Conservation (phyloP, 192 early-diverging fungal species). For the Backusella circina region DNA sequence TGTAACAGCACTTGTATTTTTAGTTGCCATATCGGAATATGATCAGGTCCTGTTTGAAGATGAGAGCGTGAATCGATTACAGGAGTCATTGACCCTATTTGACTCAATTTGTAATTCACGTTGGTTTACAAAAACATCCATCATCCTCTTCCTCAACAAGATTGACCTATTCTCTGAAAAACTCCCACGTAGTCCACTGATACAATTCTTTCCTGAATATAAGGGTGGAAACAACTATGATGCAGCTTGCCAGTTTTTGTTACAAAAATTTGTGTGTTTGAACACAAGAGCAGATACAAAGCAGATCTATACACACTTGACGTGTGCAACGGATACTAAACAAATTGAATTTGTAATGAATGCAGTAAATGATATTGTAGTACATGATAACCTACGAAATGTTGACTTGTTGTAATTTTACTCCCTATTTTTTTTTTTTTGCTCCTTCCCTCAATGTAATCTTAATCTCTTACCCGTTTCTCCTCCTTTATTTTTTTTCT, state of each 20-base stretch:
- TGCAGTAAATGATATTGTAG: conserved; percentile 87
- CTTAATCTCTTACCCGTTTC: background rate
- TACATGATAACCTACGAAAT: conserved; percentile 78
- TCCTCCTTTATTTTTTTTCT: background rate
- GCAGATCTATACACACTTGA: conserved; percentile 87
- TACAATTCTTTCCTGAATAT: conserved; percentile 90
- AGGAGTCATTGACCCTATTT: conserved; percentile 94
- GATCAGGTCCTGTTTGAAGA: conserved; percentile 96
- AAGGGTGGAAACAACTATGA: conserved; percentile 70
- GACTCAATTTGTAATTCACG: conserved; percentile 97
- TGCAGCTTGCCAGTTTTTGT: conserved; percentile 72
- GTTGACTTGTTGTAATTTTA: conserved; percentile 66
- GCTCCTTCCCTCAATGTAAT: background rate
- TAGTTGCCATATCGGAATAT: conserved; percentile 94
- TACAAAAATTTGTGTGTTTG: conserved; percentile 76
- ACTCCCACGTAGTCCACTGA: conserved; percentile 76
- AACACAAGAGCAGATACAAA: conserved; percentile 73
- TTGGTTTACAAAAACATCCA: conserved; percentile 97
- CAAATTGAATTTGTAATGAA: conserved; percentile 91
- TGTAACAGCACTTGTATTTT: conserved; percentile 92
- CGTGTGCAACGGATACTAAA: conserved; percentile 82
- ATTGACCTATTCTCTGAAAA: conserved; percentile 95
- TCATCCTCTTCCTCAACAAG: conserved; percentile 98
- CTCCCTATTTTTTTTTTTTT: background rate
- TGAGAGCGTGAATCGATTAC: conserved; percentile 94